Evolutionary conservation across 1,139 yeast genomes (phyloP), one percentile per base, ranked within the genome.

Genomic region (Yamadazyma mexicana): DNA sequence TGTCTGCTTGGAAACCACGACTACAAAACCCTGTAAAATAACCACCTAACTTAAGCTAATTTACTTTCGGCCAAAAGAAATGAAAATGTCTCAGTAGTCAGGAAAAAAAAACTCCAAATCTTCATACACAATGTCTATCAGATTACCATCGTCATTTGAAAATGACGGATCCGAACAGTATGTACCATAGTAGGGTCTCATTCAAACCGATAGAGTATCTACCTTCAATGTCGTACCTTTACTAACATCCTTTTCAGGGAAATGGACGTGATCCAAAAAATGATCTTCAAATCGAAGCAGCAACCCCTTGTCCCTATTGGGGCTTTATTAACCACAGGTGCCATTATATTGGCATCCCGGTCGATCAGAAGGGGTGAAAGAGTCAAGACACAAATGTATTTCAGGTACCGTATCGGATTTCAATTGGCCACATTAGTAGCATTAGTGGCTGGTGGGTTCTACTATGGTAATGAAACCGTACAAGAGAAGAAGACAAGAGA

Each of bases 291-390:
- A 47, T 77, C 83, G 41, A 81, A 80, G 54, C 83, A 83, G 55
- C 91, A 85, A 52, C 94, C 94, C 2, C 61, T 82, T 5, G 92
- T 89, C 0, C 97, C 97, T 0, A 47, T 87, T 7, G 96, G 97
- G 2, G 70, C 87, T 14, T 58, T 85, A 6, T 79, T 86, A 37
- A 89, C 98, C 4, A 77, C 86, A 4, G 87, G 83, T 4, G 96
- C 96, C 0, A 86, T 89, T 32, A 64, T 76, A 0, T 67, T 89
- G 50, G 95, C 96, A 1, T 89, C 91, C 7, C 73, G 78, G 48
- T 86, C 92, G 12, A 71, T 89, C 50, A 77, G 82, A 51, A 66
- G 73, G 26, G 96, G 96, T 18, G 81, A 87, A 53, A 77, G 83
- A 48, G 67, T 73, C 40, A 79, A 79, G 44, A 95, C 97, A 0